Evolutionary conservation across 768 basidiomycete genomes (phyloP), one percentile per base, ranked within the genome.

Genomic region (Termitomyces sp.): DNA sequence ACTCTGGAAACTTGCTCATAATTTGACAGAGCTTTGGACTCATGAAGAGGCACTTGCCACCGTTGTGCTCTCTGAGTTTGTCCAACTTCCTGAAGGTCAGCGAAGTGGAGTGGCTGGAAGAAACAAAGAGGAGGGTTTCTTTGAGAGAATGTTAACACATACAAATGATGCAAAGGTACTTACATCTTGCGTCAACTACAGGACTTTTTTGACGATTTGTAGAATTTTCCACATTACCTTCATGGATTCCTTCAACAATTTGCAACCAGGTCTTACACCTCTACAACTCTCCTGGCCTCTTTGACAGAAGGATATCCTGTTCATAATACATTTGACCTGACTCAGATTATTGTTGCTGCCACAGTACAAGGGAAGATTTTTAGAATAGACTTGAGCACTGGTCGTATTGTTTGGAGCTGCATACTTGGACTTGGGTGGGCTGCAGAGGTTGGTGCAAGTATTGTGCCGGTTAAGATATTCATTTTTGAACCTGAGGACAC

Each of bases 321-420:
- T 58, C 83, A 91, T 5, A 93, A 95, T 65, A 71, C 85, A 0
- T 96, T 95, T 67, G 94, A 92, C 0, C 92, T 97, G 72, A 80
- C 88, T 38, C 92, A 97, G 67, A 70, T 97, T 30, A 81, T 95
- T 45, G 81, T 96, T 4, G 79, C 76, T 6, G 88, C 85, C 0
- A 92, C 90, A 3, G 63, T 75, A 0, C 75, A 80, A 30, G 92
- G 93, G 2, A 93, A 92, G 65, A 62, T 94, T 0, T 93, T 85
- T 65, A 94, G 86, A 0, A 71, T 98, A 44, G 93, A 97, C 64
- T 88, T 90, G 1, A 81, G 84, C 10, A 88, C 77, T 45, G 94
- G 94, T 0, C 75, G 79, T 2, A 77, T 92, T 33, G 66, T 96
- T 1, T 98, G 94, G 94, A 87, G 81, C 61, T 82, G 84, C 10